These are phyloP conservation scores for Zygosaccharomyces bailii DNA, from an alignment of 805 yeast genomes.

Conservation along the genomic window DNA sequence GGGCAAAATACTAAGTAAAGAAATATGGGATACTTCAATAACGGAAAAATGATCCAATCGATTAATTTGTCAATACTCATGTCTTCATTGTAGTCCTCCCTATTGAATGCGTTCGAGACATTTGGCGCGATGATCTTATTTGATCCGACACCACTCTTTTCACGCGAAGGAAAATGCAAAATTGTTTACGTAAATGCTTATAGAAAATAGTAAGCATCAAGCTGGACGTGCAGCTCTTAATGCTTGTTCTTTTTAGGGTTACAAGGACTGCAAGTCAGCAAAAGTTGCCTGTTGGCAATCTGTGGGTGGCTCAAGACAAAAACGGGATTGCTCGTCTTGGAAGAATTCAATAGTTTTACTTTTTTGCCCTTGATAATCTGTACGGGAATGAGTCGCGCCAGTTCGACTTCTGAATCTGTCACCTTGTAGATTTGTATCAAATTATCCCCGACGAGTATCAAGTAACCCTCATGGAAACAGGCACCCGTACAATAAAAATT, in stretches of 20 bases:
- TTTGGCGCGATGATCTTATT: not conserved
- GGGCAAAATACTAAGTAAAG: conserved; percentile 10
- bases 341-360: conserved; percentile 44
- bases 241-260: conserved; percentile 4
- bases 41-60: conserved; percentile 18
- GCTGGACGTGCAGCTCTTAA: too few relatives aligned
- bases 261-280: conserved; percentile 32
- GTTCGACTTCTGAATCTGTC: conserved; percentile 25
- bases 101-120: too few relatives aligned
- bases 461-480: conserved; percentile 44
- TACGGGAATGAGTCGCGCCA: conserved; percentile 43
- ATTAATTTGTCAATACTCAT: conserved; percentile 23
- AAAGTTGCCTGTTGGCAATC: conserved; percentile 57
- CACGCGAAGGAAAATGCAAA: not conserved
- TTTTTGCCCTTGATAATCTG: conserved; percentile 75
- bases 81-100: not conserved
- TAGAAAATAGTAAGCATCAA: not conserved
- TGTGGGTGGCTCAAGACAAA: conserved; percentile 62
- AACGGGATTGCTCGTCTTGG: conserved; percentile 38
- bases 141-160: not conserved
- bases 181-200: not conserved
- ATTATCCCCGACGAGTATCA: conserved; percentile 59
- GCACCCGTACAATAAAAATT: conserved; percentile 42
- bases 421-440: conserved; percentile 65
- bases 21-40: conserved; percentile 22